Evolutionary conservation across 2,329 filamentous ascomycete species (phyloP).

Genomic region (Aphanoascus verrucosus): DNA sequence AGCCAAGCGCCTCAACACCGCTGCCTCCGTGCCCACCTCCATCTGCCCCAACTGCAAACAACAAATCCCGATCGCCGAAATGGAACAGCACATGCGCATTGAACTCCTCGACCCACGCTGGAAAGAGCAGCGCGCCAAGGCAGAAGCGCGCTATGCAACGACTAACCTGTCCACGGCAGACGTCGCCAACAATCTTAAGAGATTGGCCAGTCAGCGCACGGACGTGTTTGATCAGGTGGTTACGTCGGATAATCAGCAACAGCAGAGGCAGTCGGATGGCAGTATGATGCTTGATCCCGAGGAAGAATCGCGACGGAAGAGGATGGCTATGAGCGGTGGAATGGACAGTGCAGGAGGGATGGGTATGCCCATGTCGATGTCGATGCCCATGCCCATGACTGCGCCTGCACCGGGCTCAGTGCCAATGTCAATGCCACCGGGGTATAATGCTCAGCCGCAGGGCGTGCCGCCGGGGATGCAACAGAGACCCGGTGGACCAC

Average conservation of each 20-base stretch:
- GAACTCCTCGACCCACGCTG: constrained; percentile 87
- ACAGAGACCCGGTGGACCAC: constrained; percentile 6
- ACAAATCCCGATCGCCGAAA: constrained; percentile 73
- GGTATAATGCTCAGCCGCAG: constrained; percentile 6
- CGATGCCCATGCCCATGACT: constrained; percentile 4
- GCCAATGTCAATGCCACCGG: neutral
- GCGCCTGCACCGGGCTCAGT: constrained; percentile 1
- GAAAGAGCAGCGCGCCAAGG: constrained; percentile 90
- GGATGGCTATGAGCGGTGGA: constrained; percentile 45
- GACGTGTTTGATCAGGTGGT: constrained; percentile 64
- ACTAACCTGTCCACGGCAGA: constrained; percentile 80
- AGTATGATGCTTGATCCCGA: constrained; percentile 49
- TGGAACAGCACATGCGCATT: constrained; percentile 89
- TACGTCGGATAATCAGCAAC: neutral
- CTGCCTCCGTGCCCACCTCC: constrained; percentile 47
- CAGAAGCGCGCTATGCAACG: constrained; percentile 70
- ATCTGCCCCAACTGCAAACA: constrained; percentile 91
- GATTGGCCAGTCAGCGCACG: constrained; percentile 76
- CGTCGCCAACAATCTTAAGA: constrained; percentile 87
- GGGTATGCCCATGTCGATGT: constrained; percentile 40
- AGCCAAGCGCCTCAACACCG: constrained; percentile 55
- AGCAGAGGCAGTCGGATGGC: constrained; percentile 26
- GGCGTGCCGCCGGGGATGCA: constrained; percentile 2
- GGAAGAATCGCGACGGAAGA: constrained; percentile 68
- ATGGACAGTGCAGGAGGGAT: constrained; percentile 37